Evolutionary conservation across 495 filamentous ascomycete species (phyloP), one percentile per base, ranked within the genome.

Genomic region (Lasiosphaeriaceae sp.): DNA sequence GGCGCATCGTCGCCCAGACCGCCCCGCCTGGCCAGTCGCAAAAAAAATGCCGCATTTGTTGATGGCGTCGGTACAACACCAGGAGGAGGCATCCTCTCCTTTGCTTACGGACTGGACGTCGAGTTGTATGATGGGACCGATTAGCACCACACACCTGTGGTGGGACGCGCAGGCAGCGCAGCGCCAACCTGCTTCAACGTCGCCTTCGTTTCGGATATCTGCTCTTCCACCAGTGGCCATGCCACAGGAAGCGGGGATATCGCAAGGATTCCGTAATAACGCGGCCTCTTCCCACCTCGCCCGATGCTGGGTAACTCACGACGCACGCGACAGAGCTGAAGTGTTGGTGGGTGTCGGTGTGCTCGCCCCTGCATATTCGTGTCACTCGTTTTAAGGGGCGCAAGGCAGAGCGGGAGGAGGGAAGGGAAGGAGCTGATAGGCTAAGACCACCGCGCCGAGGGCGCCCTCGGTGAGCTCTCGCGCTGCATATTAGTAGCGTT

Each of bases 121-220:
- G 7, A 24, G 46, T 48, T 48, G 23, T 48, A 16, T 48, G 46
- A 21, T 48, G 8, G 23, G 46, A 48, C 46, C 46, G 23, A 17
- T 48, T 29, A 21, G 21, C 23, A 29, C 46, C 23, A 21, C 23
- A 48, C 11, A n/a, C 46, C 46, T 48, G 14, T 48, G 23, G 46
- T 48, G 23, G 23, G 46, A 48, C 46, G 46, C 46, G 23, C 23
- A 48, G 46, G 46, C 16, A 21, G 46, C 23, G 46, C 23, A 48
- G 46, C 23, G 26, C 46, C 23, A 48, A 48, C 46, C 23, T 48
- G 16, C 46, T 48, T 48, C 46, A 21, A 48, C 46, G 19, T 48
- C 46, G 17, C 45, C 45, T 47, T 47, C 45, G 17, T 47, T 47
- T 47, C 45, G 45, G 45, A 47, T 47, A 23, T 47, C 48, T 50